Base-by-base conservation (phyloP, 208 protist species). In the Leishmania gerbilli region DNA sequence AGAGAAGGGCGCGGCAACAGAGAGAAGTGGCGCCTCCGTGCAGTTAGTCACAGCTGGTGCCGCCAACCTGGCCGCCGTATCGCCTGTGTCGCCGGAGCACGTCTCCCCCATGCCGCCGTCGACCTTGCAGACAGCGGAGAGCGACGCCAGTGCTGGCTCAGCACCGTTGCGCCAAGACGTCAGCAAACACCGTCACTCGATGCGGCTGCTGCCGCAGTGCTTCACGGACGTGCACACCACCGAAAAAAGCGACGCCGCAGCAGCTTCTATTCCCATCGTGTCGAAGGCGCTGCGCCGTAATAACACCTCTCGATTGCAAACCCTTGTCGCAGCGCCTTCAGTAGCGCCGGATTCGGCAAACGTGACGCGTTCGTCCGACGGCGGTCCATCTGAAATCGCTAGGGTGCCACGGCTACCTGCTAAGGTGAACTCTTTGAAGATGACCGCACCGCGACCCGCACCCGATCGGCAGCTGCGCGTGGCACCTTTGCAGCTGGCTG, bases 301-400 rank as follows among this genome's bases (percentile, higher is more conserved):
- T 27, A 64, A 42, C 7, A 67, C 56, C 45, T 37, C 31, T 24
- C 64, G 27, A 21, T 84, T 56, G 8, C 45, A 68, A 1, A 80
- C 65, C 21, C 56, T 65, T 7, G 37, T 55, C 2, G 67, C 69
- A 13, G 77, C 75, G 34, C 60, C 76, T 9, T 77, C 69, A 3
- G 68, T 47, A 6, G 74, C 81, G 34, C 49, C 77, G 47, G 47
- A 71, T 13, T 31, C 77, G 76, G 55, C 65, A 37, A 6, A 45
- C 0, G 6, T 27, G 11, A 58, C 71, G 37, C 3, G 27, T 40
- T 34, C n/a, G 1, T 4, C 71, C 3, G 40, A 51, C 24, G 1
- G 6, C 45, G 53, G 45, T 19, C 42, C 42, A 45, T 6, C 45
- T 19, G 42, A 8, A 47, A 75, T 9, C 1, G 24, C 34, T 21